phyloP scores from a whole-genome alignment of 163 green algal genomes.

The Coccomyxa subellipsoidea region DNA sequence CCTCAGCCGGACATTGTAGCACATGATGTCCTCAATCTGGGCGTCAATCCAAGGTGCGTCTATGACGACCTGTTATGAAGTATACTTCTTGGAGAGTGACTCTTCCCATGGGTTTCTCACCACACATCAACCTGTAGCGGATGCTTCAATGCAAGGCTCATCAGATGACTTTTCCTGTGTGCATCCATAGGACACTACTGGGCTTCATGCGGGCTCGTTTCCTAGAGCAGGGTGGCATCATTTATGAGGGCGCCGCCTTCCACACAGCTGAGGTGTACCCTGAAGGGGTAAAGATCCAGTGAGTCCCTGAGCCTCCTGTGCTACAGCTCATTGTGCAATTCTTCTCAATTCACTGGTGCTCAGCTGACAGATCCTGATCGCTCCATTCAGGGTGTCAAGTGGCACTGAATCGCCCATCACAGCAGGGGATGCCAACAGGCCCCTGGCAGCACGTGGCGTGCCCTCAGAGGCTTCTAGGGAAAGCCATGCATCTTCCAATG shows the following conservation, averaged over 20 bases:
- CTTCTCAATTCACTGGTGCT: not conserved
- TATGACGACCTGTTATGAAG: too few species aligned
- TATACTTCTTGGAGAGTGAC: too few species aligned
- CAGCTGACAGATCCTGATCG: too few species aligned
- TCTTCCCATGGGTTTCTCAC: too few species aligned
- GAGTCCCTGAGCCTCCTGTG: not conserved
- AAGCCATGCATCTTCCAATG: not conserved
- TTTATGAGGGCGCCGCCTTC: slow-evolving; percentile 61
- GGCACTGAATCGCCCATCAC: slow-evolving; percentile 16
- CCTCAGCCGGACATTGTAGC: slow-evolving; percentile 44
- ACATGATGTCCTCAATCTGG: slow-evolving; percentile 79
- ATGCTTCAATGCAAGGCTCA: not conserved
- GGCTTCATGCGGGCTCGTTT: slow-evolving; percentile 45
- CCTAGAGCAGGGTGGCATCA: slow-evolving; percentile 44
- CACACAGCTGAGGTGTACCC: slow-evolving; percentile 37
- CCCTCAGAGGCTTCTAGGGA: not conserved
- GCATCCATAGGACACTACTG: slow-evolving; percentile 46
- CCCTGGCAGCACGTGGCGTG: slow-evolving; percentile 18
- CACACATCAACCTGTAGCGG: too few species aligned
- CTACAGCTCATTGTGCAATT: not conserved
- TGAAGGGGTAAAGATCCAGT: slow-evolving; percentile 41
- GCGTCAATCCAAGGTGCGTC: slow-evolving; percentile 53
- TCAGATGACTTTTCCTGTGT: not conserved
- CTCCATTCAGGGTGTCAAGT: not conserved
- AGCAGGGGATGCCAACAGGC: slow-evolving; percentile 57